These are phyloP conservation scores for Lotus japonicus DNA, from an alignment of 306 rosid genomes.

Conservation along the genomic window DNA sequence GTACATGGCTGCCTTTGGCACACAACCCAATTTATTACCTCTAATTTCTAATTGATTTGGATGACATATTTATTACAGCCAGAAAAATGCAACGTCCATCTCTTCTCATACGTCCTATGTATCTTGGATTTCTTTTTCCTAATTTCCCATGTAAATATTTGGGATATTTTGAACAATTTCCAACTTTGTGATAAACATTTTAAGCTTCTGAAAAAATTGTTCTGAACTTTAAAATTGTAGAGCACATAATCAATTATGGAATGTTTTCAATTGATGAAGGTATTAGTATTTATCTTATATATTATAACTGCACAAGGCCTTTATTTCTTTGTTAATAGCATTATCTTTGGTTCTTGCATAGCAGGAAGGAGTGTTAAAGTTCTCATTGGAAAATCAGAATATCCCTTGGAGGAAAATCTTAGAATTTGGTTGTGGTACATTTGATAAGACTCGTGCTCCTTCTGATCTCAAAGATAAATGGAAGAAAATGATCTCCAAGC, in stretches of 20 bases:
- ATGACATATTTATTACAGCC: neutral
- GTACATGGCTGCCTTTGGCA: neutral
- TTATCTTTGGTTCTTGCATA: conserved; percentile 9
- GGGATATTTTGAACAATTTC: conserved; percentile 4
- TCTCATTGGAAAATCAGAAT: conserved; percentile 21
- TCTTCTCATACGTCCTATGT: neutral
- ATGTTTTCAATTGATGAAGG: neutral
- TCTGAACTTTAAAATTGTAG: neutral
- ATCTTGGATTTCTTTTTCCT: neutral
- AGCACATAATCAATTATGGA: neutral
- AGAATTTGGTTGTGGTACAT: conserved; percentile 28
- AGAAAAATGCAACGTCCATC: neutral
- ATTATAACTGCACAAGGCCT: neutral
- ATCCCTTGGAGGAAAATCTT: conserved; percentile 42
- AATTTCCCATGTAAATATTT: neutral
- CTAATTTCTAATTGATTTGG: neutral
- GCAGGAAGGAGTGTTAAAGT: conserved; percentile 61
- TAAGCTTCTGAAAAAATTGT: neutral
- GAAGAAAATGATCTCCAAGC: conserved; percentile 34
- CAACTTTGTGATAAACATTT: neutral
- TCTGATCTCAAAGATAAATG: conserved; percentile 76
- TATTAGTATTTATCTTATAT: neutral
- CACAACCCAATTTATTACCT: neutral
- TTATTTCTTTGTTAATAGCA: conserved; percentile 1
- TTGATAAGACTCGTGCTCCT: conserved; percentile 35